Evolutionary conservation across 331 rosid genomes (phyloP).

Genomic region (Pyracantha coccinea): DNA sequence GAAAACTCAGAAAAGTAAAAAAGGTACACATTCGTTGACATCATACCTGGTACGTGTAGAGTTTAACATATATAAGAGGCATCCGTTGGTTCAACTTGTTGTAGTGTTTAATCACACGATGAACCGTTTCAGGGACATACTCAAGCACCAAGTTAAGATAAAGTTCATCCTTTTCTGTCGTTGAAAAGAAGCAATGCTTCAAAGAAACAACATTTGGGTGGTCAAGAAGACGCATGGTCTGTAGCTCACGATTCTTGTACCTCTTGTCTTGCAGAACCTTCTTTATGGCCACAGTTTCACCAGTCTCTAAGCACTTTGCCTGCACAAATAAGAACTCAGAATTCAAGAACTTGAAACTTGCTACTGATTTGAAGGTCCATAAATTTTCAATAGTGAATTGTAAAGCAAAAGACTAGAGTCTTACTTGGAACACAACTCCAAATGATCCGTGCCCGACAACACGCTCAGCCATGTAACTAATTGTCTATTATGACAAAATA

Average conservation of each 20-base stretch:
- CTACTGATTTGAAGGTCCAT: not conserved
- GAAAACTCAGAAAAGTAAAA: not conserved
- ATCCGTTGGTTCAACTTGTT: slow-evolving; percentile 93
- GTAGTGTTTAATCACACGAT: slow-evolving; percentile 98
- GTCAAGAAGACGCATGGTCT: slow-evolving; percentile 97
- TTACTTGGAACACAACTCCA: slow-evolving; percentile 94
- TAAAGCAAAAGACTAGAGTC: not conserved
- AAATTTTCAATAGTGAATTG: not conserved
- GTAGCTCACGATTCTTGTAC: slow-evolving; percentile 93
- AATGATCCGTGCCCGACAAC: slow-evolving; percentile 96
- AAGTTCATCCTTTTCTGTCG: slow-evolving; percentile 93
- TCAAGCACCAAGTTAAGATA: slow-evolving; percentile 94
- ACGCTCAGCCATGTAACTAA: slow-evolving; percentile 98
- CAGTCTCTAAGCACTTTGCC: slow-evolving; percentile 97
- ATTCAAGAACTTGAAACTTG: not conserved
- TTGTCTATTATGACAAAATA: slow-evolving; percentile 51
- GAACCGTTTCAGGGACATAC: slow-evolving; percentile 96
- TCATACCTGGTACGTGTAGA: slow-evolving; percentile 81
- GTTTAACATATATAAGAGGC: slow-evolving; percentile 87
- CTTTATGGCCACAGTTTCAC: slow-evolving; percentile 95
- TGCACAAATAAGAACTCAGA: slow-evolving; percentile 21
- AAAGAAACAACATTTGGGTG: slow-evolving; percentile 90
- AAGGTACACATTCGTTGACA: not conserved
- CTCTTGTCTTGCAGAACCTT: slow-evolving; percentile 98
- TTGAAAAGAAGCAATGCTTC: slow-evolving; percentile 97